Evolutionary conservation across 148 eudicot genomes (phyloP).

Genomic region (Fagopyrum homotropicum): DNA sequence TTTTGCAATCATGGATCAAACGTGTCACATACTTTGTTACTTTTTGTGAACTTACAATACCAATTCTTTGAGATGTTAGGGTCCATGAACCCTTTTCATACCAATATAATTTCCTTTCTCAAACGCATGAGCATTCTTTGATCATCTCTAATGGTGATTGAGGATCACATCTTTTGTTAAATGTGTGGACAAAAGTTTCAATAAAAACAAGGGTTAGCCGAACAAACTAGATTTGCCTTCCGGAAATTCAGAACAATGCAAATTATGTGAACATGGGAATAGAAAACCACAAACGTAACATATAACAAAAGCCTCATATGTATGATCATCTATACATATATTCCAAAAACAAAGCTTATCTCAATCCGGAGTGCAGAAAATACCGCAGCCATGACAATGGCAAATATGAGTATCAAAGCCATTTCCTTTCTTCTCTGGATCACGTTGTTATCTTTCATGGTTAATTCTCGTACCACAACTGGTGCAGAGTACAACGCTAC

Average conservation of each 20-base stretch:
- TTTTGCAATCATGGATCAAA: too few species aligned
- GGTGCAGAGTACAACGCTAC: background rate
- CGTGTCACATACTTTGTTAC: too few species aligned
- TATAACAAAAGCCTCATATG: background rate
- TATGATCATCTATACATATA: background rate
- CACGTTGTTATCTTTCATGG: background rate
- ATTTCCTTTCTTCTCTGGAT: background rate
- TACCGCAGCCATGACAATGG: background rate
- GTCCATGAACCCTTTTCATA: background rate
- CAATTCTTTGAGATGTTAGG: background rate
- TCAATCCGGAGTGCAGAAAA: background rate
- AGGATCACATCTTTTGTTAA: background rate
- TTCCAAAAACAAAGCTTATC: background rate
- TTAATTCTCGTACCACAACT: background rate
- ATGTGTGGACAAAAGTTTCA: background rate
- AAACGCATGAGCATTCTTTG: background rate
- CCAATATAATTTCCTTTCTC: background rate
- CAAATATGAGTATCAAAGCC: background rate
- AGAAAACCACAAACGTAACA: background rate
- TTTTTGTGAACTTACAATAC: background rate
- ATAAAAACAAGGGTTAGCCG: background rate
- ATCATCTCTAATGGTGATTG: background rate
- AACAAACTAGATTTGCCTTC: slow-evolving; percentile 4
- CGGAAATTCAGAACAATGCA: slow-evolving; percentile 7
- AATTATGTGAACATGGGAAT: background rate